Percentiles rank a stretch among this genome's conserved stretches.
These are phyloP conservation scores for Ustilago sp. DNA, from an alignment of 1,284 basidiomycete species.

Conservation along the genomic window DNA sequence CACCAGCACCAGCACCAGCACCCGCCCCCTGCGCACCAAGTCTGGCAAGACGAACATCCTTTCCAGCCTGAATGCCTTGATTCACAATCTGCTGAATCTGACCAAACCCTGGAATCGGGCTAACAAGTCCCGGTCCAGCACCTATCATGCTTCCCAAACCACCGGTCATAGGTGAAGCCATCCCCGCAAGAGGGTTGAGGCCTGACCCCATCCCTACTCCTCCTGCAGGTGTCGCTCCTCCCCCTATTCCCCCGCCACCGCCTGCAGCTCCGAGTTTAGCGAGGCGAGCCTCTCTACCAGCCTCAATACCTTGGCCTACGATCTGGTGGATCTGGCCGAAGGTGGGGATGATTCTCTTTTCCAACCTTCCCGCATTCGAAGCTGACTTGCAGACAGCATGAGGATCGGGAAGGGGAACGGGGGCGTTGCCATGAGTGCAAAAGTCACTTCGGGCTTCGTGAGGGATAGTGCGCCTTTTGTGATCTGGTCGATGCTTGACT, in stretches of 20 bases:
- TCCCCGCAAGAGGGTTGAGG: no score
- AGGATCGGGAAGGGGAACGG: conserved; percentile 5
- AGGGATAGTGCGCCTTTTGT: neutral
- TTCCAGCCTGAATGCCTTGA: conserved; percentile 5
- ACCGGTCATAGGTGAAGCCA: neutral
- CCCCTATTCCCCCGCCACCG: neutral
- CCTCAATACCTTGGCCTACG: conserved; percentile 7
- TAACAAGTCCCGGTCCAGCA: neutral
- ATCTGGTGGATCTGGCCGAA: conserved; percentile 15
- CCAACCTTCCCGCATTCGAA: neutral
- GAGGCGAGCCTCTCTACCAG: neutral
- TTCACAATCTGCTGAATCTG: conserved; percentile 4
- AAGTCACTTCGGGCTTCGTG: neutral
- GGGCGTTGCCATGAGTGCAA: conserved; percentile 23
- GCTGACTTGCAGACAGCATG: neutral
- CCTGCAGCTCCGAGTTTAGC: neutral
- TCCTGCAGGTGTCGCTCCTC: neutral
- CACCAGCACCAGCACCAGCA: neutral
- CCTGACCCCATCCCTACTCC: no score
- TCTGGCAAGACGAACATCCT: conserved; percentile 1
- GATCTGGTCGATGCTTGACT: neutral
- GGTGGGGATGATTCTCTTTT: conserved; percentile 1
- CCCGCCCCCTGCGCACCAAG: neutral
- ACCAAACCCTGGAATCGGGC: neutral
- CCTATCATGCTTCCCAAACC: neutral